Percentiles rank a stretch among this genome's conserved stretches.
Conservation (phyloP, 345 rosid species). For the Arabidopsis arenosa region DNA sequence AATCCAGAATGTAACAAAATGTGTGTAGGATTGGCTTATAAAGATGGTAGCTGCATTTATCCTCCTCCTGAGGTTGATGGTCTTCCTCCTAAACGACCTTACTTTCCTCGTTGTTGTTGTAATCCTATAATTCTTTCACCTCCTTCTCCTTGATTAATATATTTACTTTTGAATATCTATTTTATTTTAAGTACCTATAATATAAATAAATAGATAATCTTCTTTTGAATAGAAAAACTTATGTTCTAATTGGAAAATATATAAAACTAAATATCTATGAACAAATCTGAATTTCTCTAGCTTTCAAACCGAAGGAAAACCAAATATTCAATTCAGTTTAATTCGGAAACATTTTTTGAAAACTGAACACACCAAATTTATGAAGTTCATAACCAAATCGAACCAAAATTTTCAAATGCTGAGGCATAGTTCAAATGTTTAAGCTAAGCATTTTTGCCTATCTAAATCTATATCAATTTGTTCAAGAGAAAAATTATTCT, state of each 20-base stretch:
- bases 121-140: slow-evolving; percentile 19
- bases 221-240: too few relatives aligned
- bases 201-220: too few relatives aligned
- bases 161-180: neutral
- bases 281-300: neutral
- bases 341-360: neutral
- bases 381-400: neutral
- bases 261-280: neutral
- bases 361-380: neutral
- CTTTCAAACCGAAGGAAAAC: neutral
- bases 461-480: neutral
- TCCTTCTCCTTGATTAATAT: slow-evolving; percentile 17
- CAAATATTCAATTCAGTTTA: neutral
- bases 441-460: neutral
- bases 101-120: slow-evolving; percentile 31
- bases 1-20: slow-evolving; percentile 19
- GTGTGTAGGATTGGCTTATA: slow-evolving; percentile 35
- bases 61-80: neutral
- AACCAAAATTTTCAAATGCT: neutral
- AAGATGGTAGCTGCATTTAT: slow-evolving; percentile 32
- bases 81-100: neutral
- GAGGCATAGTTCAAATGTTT: neutral
- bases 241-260: neutral
- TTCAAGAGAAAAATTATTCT: too few relatives aligned
- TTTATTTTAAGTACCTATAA: too few relatives aligned